Base-by-base conservation (phyloP, 345 rosid genomes). In the Durio zibethinus region DNA sequence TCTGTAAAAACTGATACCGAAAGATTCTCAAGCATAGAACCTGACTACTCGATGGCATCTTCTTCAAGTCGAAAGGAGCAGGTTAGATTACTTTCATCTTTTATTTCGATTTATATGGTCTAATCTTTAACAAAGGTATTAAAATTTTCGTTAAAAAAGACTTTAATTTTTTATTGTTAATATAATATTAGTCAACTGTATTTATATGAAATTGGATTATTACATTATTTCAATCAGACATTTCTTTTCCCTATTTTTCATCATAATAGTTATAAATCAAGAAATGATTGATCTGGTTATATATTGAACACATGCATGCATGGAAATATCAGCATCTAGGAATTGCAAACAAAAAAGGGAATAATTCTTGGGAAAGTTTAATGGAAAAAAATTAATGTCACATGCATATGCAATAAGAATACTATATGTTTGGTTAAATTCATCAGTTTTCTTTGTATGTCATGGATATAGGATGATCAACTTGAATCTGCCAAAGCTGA, bases 401-500 rank as follows among this genome's bases (percentile, higher is more conserved):
- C 3, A 10, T 20, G 25, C 18, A 21, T 15, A 23, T 27, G 56
- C 74, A 45, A 16, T 70, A 8, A 64, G 70, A 70, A 47, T 12
- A 70, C 0, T 16, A n/a, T n/a, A n/a, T n/a, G 7, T 47, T 40
- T 43, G 38, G 15, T 29, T 29, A 25, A 25, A 45, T 20, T 50
- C 20, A 47, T 47, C 7, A 33, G 11, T 29, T 50, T 18, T 64
- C 5, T 54, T 50, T 27, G 27, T 33, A 20, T 47, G 16, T 52
- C 3, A 8, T 43, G 56, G 77, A 10, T 72, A 15, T 42, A 85
- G 90, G 87, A 83, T 79, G 84, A 80, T 64, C 77, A 82, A 86
- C 84, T 93, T 79, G 92, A 90, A 73, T 87, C 88, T 45, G 85
- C 90, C 4, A 88, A 88, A 85, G 89, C 88, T 3, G 92, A 93